Evolutionary conservation across 257 asterid genomes (phyloP).

Genomic region (Scutellaria galericulata): DNA sequence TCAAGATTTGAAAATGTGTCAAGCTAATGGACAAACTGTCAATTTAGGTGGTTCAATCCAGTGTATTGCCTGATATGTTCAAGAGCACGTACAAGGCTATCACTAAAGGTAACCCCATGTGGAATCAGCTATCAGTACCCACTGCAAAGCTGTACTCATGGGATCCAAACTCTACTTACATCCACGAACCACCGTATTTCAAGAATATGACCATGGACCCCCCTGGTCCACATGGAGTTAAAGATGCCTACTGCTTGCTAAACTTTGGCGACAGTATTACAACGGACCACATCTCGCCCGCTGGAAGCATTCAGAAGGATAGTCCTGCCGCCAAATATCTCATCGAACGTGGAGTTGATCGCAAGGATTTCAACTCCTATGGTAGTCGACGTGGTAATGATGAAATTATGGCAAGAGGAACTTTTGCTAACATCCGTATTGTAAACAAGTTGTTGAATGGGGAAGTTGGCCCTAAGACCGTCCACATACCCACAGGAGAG

Average conservation of each 20-base stretch:
- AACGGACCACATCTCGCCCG: constrained; percentile 96
- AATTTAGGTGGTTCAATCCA: constrained; percentile 79
- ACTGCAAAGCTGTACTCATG: constrained; percentile 72
- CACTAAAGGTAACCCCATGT: constrained; percentile 85
- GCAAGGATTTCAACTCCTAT: constrained; percentile 86
- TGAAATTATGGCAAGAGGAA: constrained; percentile 96
- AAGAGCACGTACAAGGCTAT: constrained; percentile 87
- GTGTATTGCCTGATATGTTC: constrained; percentile 93
- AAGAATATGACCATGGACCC: constrained; percentile 92
- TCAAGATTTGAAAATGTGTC: neutral
- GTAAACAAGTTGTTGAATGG: constrained; percentile 91
- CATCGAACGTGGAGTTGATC: constrained; percentile 77
- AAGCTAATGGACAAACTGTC: constrained; percentile 23
- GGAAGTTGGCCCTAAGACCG: constrained; percentile 91
- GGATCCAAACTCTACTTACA: constrained; percentile 88
- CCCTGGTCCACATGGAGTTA: constrained; percentile 91
- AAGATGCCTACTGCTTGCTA: constrained; percentile 92
- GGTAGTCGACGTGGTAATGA: constrained; percentile 99
- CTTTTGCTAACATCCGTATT: constrained; percentile 91
- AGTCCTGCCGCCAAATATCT: constrained; percentile 94
- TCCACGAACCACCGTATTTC: constrained; percentile 95
- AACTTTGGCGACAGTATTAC: constrained; percentile 94
- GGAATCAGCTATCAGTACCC: constrained; percentile 83
- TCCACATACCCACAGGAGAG: constrained; percentile 89
- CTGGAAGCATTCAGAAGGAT: constrained; percentile 92